phyloP scores from a whole-genome alignment of 129 eudicot genomes.

The Tagetes patula region DNA sequence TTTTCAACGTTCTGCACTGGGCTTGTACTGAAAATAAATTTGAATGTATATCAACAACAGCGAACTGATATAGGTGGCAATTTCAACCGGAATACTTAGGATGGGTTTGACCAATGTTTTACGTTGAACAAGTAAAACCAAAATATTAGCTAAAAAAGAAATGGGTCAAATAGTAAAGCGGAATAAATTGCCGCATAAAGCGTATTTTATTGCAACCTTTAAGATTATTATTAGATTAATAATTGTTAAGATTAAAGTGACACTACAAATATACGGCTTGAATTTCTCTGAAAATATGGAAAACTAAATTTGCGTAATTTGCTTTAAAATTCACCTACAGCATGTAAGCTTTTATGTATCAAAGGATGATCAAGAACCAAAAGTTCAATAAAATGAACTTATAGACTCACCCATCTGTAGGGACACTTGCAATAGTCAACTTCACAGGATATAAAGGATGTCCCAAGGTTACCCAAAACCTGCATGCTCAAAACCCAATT shows the following conservation, averaged over 20 bases:
- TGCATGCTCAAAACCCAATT: constrained; percentile 41
- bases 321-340: neutral
- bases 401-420: constrained; percentile 80
- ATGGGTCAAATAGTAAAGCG: neutral
- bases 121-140: neutral
- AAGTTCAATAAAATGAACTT: neutral
- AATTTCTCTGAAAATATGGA: neutral
- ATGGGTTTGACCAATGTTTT: neutral
- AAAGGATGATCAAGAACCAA: neutral
- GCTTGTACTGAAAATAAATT: constrained; percentile 50
- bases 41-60: neutral
- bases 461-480: constrained; percentile 70
- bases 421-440: constrained; percentile 58
- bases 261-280: neutral
- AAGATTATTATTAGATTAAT: neutral
- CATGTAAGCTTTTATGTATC: neutral
- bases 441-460: constrained; percentile 79
- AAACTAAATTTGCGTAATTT: constrained; percentile 1
- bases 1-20: constrained; percentile 80
- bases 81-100: neutral
- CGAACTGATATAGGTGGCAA: neutral
- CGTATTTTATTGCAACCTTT: neutral
- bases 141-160: neutral
- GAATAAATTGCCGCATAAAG: neutral
- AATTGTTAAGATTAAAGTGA: too few relatives aligned